A percentile compares a stretch with the other conserved stretches of the same genome.
phyloP scores from a whole-genome alignment of 2,329 filamentous ascomycete genomes.

The Aspergillus fumigatiaffinis region DNA sequence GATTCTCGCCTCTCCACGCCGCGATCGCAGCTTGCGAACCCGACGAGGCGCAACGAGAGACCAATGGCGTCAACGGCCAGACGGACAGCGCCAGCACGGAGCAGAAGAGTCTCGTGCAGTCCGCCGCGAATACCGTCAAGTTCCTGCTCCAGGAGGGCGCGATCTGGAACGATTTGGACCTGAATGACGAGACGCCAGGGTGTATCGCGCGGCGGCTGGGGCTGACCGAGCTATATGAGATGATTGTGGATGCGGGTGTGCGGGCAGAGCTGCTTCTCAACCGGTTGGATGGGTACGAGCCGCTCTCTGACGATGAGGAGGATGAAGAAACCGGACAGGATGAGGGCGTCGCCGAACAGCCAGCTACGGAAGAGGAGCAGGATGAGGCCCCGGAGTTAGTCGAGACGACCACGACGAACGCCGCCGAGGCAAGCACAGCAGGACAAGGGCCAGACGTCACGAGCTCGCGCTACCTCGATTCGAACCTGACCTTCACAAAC shows the following conservation, averaged over 20 bases:
- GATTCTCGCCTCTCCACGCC: conserved; percentile 83
- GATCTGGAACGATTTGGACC: conserved; percentile 95
- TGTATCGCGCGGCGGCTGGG: conserved; percentile 73
- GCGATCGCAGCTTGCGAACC: conserved; percentile 72
- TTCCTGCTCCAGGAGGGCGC: conserved; percentile 82
- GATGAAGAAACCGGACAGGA: conserved; percentile 36
- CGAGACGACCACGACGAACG: conserved; percentile 11
- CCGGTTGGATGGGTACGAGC: conserved; percentile 76
- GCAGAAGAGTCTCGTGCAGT: conserved; percentile 45
- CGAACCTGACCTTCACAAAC: conserved; percentile 60
- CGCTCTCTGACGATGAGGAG: conserved; percentile 52
- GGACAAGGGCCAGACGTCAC: conserved; percentile 46
- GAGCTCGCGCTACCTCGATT: conserved; percentile 65
- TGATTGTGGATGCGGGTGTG: conserved; percentile 86
- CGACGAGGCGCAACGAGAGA: conserved; percentile 17
- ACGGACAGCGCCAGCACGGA: conserved; percentile 10
- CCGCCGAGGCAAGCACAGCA: conserved; percentile 7
- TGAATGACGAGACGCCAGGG: conserved; percentile 82
- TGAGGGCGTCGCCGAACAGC: too few relatives aligned
- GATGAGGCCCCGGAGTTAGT: conserved; percentile 23
- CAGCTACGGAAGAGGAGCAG: conserved; percentile 24
- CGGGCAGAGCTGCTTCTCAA: conserved; percentile 83
- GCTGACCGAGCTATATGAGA: conserved; percentile 66
- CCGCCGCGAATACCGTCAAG: conserved; percentile 64
- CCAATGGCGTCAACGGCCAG: conserved; percentile 15